A percentile compares a stretch with the other conserved stretches of the same genome.
Evolutionary conservation across 148 eudicot species (phyloP).

Genomic region (Chenopodium formosanum): DNA sequence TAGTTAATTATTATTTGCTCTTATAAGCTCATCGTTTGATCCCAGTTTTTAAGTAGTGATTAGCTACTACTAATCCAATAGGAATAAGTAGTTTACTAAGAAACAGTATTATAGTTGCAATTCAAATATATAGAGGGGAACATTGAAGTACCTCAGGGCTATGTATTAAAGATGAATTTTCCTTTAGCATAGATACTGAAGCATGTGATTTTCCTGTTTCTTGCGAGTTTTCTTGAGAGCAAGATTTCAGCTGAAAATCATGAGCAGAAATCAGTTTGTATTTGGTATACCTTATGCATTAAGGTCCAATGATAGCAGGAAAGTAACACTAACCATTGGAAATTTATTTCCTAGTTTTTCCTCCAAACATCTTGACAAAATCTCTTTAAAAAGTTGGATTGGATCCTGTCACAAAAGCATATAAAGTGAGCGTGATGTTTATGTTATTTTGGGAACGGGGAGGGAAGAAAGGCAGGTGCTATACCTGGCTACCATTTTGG

Average conservation of each 20-base stretch:
- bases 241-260: constrained; percentile 41
- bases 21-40: neutral
- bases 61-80: neutral
- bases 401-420: constrained; percentile 39
- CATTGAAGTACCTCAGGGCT: constrained; percentile 38
- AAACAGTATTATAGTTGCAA: neutral
- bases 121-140: neutral
- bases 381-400: constrained; percentile 44
- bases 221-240: constrained; percentile 31
- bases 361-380: constrained; percentile 54
- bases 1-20: neutral
- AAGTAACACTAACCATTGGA: constrained; percentile 48
- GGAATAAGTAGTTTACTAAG: neutral
- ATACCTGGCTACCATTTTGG: constrained; percentile 54
- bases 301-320: neutral
- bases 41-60: neutral
- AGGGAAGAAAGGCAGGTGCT: neutral
- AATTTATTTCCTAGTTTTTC: constrained; percentile 42
- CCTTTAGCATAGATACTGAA: constrained; percentile 34
- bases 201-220: constrained; percentile 36
- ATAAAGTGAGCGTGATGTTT: neutral
- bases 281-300: neutral
- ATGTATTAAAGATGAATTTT: constrained; percentile 25
- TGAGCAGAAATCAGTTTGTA: constrained; percentile 6
- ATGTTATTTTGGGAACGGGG: neutral